Percentiles rank a stretch among this genome's conserved stretches.
Conservation (phyloP, 257 asterid species). For the Solanum piurae region DNA sequence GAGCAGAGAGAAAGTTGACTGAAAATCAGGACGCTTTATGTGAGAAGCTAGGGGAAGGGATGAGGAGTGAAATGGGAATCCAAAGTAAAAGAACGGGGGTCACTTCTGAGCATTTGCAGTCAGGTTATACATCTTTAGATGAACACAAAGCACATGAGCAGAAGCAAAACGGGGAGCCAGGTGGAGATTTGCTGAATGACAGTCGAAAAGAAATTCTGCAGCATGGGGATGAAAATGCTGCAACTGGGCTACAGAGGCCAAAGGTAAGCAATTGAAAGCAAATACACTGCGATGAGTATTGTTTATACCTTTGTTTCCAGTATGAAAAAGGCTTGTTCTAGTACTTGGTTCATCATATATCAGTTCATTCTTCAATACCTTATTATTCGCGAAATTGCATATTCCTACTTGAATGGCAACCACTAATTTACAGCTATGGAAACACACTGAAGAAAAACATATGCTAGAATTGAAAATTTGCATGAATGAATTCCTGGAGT, state of each 20-base stretch:
- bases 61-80: constrained; percentile 22
- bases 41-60: constrained; percentile 14
- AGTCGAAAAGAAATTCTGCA: constrained; percentile 32
- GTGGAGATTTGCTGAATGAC: constrained; percentile 29
- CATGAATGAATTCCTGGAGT: background rate
- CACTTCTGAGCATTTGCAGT: constrained; percentile 38
- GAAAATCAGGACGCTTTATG: background rate
- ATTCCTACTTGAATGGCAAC: background rate
- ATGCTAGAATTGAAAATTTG: background rate
- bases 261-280: constrained; percentile 33
- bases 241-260: constrained; percentile 46
- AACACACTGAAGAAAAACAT: background rate
- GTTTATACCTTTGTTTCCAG: background rate
- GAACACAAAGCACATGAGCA: constrained; percentile 29
- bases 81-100: constrained; percentile 36
- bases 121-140: constrained; percentile 35
- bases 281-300: background rate
- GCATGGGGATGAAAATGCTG: constrained; percentile 28
- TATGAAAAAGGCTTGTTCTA: background rate
- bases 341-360: background rate
- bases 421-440: background rate
- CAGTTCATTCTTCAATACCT: background rate
- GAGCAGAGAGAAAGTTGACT: constrained; percentile 49
- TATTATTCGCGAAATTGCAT: background rate
- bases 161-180: constrained; percentile 27